Evolutionary conservation across 192 early-diverging fungal species (phyloP), one percentile per base, ranked within the genome.

Genomic region (Gigaspora rosea): DNA sequence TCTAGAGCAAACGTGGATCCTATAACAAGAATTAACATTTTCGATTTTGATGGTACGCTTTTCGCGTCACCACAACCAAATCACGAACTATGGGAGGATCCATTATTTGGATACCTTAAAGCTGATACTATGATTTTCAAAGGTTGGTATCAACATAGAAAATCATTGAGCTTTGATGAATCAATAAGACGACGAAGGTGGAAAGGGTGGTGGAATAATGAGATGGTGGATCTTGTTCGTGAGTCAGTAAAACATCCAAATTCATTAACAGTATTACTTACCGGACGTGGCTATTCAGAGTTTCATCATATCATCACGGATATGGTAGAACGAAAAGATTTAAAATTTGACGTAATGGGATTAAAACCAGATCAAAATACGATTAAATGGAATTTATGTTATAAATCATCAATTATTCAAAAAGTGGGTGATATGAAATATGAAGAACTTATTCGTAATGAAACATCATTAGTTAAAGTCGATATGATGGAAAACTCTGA

Each of bases 31-130:
- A 47, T 66, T 5, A 66, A 66, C 46, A 66, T 66, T 22, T 66
- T 66, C 46, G 64, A 66, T 7, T 66, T 66, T 66, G 64, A 66
- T 66, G 64, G 64, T 15, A 66, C 64, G n/a, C n/a, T 66, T 33
- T 47, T 66, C 64, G 33, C 33, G 15, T 46, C 64, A 47, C 64
- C 64, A 2, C 16, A 66, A 41, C 64, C 64, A 66, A 66, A 66
- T 8, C 8, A 15, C 18, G 16, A 12, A 9, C n/a, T 66, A 46
- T 66, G 64, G 64, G 35, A 46, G n/a, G 10, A 13, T 47, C 18
- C 8, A 46, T 66, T 66, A 9, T 9, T 66, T 36, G 64, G 64
- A 4, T 16, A n/a, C 6, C 46, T 66, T 10, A 66, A 46, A 20
- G 8, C 41, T 8, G 64, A 66, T 41, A n/a, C 35, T 66, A 20